Evolutionary conservation across 2,329 filamentous ascomycete genomes (phyloP), one percentile per base, ranked within the genome.

Genomic region (Talaromyces sp.): DNA sequence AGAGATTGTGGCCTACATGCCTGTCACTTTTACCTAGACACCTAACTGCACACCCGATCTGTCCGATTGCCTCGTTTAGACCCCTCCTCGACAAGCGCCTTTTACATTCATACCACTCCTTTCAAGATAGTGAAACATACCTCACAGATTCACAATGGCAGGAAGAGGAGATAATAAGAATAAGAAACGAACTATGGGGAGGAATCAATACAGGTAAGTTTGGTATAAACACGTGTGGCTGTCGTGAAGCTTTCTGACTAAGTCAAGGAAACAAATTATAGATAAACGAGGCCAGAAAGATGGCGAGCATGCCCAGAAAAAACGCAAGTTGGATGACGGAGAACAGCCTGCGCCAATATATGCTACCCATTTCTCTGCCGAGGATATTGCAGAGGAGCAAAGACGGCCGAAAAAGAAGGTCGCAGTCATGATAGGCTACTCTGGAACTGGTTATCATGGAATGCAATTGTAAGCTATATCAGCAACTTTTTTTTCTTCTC

Each of bases 371-470:
- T 89, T 88, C 69, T 81, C 85, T 59, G 85, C 90, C 68, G 92
- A 95, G 66, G 93, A 97, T 77, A 94, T 97, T 68, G 91, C 89
- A 12, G 87, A 87, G 54, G 95, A 99, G 75, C 88, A 89, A 73
- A 88, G 94, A 66, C 87, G 87, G 61, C 95, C 95, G 28, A 99
- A 99, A 83, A 88, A 91, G 76, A 99, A 99, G 81, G 94, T 97
- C 56, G 95, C 94, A 47, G 92, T 99, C 34, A 81, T 98, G 81
- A 88, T 99, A 68, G 95, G 95, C 16, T 99, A 99, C 76, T 92
- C 93, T 5, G 95, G 95, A 56, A 96, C 92, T 9, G 95, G 95
- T 16, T 99, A 99, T 82, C 93, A 92, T 78, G 95, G 95, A 70
- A 96, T 99, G 88, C 95, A 99, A 79, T 90, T 99, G 78, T 81